Percentiles rank a stretch among this genome's conserved stretches.
phyloP scores from a whole-genome alignment of 2,329 filamentous ascomycete species.

The Penicillium sp. region DNA sequence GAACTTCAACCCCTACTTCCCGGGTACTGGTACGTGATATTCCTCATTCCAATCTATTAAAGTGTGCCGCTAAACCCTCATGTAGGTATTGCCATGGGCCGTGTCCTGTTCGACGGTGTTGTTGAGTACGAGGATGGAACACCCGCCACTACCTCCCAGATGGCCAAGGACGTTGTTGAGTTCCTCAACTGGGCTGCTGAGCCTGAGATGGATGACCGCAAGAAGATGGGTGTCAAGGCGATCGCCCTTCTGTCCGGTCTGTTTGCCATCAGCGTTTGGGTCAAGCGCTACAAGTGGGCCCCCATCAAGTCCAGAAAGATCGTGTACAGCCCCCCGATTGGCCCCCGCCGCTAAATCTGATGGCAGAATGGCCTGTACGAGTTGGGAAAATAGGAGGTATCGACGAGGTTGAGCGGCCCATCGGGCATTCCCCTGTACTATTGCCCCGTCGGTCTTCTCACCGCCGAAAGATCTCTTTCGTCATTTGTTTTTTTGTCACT shows the following conservation, averaged over 20 bases:
- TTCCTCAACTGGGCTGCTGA: constrained; percentile 99
- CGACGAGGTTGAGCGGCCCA: constrained; percentile 28
- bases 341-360: constrained; percentile 40
- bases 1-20: constrained; percentile 99
- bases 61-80: constrained; percentile 17
- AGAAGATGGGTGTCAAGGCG: constrained; percentile 99
- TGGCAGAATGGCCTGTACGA: constrained; percentile 32
- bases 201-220: constrained; percentile 98
- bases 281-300: constrained; percentile 99
- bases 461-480: constrained; percentile 29
- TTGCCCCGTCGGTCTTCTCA: constrained; percentile 28
- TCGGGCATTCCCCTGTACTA: constrained; percentile 32
- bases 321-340: constrained; percentile 74
- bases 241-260: constrained; percentile 77
- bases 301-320: constrained; percentile 95
- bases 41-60: neutral
- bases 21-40: constrained; percentile 73
- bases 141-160: constrained; percentile 92
- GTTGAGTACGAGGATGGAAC: constrained; percentile 99
- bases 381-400: constrained; percentile 34
- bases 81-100: constrained; percentile 86
- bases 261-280: constrained; percentile 88
- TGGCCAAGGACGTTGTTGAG: constrained; percentile 99
- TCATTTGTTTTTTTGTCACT: constrained; percentile 31
- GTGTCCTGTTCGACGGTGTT: constrained; percentile 95